Evolutionary conservation across 768 basidiomycete genomes (phyloP).

Genomic region (Collybia sordida): DNA sequence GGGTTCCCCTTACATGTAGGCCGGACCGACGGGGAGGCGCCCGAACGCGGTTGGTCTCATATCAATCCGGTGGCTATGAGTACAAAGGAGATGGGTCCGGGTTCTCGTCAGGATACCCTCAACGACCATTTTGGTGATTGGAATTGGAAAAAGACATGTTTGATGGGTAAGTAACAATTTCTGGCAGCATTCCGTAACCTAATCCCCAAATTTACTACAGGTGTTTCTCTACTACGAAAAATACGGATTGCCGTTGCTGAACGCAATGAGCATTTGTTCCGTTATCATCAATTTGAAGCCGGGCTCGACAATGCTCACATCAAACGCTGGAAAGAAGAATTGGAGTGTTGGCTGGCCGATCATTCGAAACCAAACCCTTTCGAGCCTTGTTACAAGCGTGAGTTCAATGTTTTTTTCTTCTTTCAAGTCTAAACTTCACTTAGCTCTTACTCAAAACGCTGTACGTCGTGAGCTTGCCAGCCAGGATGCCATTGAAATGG

Average conservation of each 20-base stretch:
- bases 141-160: too few relatives aligned
- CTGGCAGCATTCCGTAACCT: too few relatives aligned
- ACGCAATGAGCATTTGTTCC: not conserved
- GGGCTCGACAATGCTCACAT: not conserved
- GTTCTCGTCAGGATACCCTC: too few relatives aligned
- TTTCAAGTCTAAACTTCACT: not conserved
- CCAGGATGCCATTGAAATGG: conserved; percentile 2
- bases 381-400: not conserved
- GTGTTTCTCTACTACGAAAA: not conserved
- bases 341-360: not conserved
- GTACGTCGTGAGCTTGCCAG: not conserved
- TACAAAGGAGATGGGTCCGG: too few relatives aligned
- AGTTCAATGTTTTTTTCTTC: too few relatives aligned
- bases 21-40: conserved; percentile 31
- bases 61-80: too few relatives aligned
- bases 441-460: not conserved
- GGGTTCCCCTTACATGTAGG: conserved; percentile 25
- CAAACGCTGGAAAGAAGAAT: not conserved
- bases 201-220: too few relatives aligned
- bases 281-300: not conserved
- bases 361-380: not conserved
- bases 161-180: not conserved
- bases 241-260: not conserved
- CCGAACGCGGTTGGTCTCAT: conserved; percentile 29
- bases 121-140: too few relatives aligned